A percentile compares a stretch with the other conserved stretches of the same genome.
These are phyloP conservation scores for Suillus sp. DNA, from an alignment of 768 basidiomycete species.

Conservation along the genomic window DNA sequence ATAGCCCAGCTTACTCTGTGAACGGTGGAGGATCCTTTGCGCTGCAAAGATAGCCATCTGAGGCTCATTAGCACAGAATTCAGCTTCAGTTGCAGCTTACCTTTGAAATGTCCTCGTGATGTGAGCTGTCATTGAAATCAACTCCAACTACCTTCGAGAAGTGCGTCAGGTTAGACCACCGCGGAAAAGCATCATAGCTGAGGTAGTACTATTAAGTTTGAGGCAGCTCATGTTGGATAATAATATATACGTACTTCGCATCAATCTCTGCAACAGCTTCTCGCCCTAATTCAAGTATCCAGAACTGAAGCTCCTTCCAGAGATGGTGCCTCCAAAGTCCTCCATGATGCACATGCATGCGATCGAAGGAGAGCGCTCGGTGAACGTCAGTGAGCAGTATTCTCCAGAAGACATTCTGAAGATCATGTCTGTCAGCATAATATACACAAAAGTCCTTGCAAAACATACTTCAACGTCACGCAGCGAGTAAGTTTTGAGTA, in stretches of 20 bases:
- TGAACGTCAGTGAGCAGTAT: conserved; percentile 7
- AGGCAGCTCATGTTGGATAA: background rate
- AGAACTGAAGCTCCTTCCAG: conserved; percentile 6
- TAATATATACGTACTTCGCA: background rate
- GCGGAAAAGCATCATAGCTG: conserved; percentile 6
- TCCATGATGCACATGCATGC: conserved; percentile 17
- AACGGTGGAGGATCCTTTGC: background rate
- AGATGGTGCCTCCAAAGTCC: conserved; percentile 19
- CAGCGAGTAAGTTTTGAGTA: conserved; percentile 3
- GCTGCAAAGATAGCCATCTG: background rate
- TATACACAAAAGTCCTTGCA: background rate
- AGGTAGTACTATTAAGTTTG: background rate
- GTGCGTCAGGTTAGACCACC: conserved; percentile 10
- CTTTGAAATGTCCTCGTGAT: conserved; percentile 8
- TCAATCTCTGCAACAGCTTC: background rate
- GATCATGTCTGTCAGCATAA: background rate
- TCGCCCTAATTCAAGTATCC: conserved; percentile 1
- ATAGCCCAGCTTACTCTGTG: conserved; percentile 21
- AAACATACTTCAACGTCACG: conserved; percentile 9
- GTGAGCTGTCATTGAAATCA: background rate
- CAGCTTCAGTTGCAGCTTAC: background rate
- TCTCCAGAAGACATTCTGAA: background rate
- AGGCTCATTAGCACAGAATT: background rate
- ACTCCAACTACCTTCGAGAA: conserved; percentile 3
- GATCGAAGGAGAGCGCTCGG: conserved; percentile 16